A percentile compares a stretch with the other conserved stretches of the same genome.
Conservation (phyloP, 306 rosid genomes). For the Geum urbanum region DNA sequence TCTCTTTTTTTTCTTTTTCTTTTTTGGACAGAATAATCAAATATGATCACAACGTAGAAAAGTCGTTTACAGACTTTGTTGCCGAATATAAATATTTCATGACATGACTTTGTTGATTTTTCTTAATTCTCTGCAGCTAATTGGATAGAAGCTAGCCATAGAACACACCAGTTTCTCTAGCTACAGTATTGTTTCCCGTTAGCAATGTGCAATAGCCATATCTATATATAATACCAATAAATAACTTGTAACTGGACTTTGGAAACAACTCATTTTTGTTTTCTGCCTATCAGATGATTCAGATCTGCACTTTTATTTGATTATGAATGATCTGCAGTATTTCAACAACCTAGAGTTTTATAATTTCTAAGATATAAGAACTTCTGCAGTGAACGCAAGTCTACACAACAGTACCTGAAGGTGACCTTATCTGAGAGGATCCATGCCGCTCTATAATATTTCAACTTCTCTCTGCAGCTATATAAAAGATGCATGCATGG, state of each 20-base stretch:
- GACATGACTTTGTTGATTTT: neutral
- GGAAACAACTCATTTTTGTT: neutral
- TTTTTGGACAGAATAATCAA: neutral
- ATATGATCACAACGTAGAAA: neutral
- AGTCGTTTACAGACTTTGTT: neutral
- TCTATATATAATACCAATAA: neutral
- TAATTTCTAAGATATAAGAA: neutral
- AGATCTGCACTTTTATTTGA: neutral
- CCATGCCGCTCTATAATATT: neutral
- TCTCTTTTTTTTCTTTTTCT: neutral
- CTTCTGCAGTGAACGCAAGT: neutral
- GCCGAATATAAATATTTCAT: neutral
- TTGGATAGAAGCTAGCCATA: neutral
- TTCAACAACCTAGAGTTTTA: neutral
- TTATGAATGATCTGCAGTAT: neutral
- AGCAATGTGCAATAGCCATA: neutral
- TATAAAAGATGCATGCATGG: neutral
- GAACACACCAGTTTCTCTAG: neutral
- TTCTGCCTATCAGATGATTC: neutral
- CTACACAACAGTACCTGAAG: neutral
- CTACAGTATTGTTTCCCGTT: neutral
- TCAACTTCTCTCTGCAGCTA: neutral
- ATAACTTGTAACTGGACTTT: neutral
- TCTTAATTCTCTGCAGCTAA: slow-evolving; percentile 7
- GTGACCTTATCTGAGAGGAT: neutral